These are phyloP conservation scores for Geotrichum candidum DNA, from an alignment of 1,139 yeast genomes.

Conservation along the genomic window DNA sequence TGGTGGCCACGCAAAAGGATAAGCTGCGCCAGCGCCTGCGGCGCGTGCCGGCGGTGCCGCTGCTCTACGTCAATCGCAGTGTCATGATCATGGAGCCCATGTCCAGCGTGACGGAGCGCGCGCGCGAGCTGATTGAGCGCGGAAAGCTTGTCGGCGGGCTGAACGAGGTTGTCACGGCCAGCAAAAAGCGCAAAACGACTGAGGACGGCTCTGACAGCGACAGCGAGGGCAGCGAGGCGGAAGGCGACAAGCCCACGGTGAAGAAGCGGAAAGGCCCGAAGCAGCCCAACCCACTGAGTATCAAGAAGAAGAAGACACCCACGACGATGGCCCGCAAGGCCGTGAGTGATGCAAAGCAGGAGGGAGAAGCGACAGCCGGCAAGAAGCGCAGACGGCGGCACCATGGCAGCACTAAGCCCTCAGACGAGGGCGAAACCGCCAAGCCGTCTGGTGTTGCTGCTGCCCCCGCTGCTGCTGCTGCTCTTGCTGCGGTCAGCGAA, in stretches of 20 bases:
- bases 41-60: constrained; percentile 80
- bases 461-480: background rate
- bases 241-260: constrained; percentile 29
- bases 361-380: background rate
- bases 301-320: constrained; percentile 45
- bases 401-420: background rate
- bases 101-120: constrained; percentile 60
- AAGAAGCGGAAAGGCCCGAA: constrained; percentile 54
- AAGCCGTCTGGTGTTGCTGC: background rate
- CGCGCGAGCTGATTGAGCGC: constrained; percentile 51
- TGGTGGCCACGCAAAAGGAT: constrained; percentile 77
- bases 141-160: constrained; percentile 71
- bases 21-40: constrained; percentile 63
- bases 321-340: background rate
- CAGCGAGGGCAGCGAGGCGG: constrained; percentile 28
- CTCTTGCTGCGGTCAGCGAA: background rate
- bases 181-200: constrained; percentile 9
- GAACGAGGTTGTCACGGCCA: constrained; percentile 50
- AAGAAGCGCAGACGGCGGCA: constrained; percentile 11
- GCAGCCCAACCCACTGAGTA: constrained; percentile 77
- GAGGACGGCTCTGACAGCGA: constrained; percentile 20
- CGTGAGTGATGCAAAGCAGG: background rate
- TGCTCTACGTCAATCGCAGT: constrained; percentile 77
- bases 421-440: background rate
- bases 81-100: constrained; percentile 96